Evolutionary conservation across 371 early-diverging fungal genomes (phyloP).

Genomic region (Dichotomocladium elegans): DNA sequence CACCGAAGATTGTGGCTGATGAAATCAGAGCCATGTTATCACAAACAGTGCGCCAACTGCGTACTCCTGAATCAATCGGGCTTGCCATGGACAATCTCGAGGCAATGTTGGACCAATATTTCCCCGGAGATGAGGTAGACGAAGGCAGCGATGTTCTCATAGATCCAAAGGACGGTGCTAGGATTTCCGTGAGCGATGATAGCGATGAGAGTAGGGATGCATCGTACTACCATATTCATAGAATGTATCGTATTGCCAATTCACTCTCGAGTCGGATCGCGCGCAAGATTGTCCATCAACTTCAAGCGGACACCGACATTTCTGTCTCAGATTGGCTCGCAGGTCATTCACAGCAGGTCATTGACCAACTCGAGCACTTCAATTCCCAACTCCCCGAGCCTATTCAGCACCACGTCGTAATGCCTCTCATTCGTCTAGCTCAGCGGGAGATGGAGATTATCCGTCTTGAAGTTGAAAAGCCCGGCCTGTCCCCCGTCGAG

Average conservation of each 20-base stretch:
- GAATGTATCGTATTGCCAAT: slow-evolving; percentile 8
- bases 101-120: slow-evolving; percentile 4
- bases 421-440: neutral
- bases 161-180: slow-evolving; percentile 1
- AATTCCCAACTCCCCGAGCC: slow-evolving; percentile 3
- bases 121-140: neutral
- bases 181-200: neutral
- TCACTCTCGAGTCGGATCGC: slow-evolving; percentile 3
- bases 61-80: neutral
- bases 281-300: neutral
- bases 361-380: neutral
- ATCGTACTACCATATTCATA: neutral
- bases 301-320: neutral
- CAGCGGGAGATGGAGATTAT: slow-evolving; percentile 2
- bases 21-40: neutral
- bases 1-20: neutral
- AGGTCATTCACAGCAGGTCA: neutral
- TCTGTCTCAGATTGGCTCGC: neutral
- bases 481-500: neutral
- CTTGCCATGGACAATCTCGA: slow-evolving; percentile 4
- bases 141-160: neutral
- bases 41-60: neutral
- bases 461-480: neutral
- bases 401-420: neutral
- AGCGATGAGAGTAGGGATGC: neutral